Base-by-base conservation (phyloP, 1,139 yeast genomes). In the Magnusiomyces fungicola region DNA sequence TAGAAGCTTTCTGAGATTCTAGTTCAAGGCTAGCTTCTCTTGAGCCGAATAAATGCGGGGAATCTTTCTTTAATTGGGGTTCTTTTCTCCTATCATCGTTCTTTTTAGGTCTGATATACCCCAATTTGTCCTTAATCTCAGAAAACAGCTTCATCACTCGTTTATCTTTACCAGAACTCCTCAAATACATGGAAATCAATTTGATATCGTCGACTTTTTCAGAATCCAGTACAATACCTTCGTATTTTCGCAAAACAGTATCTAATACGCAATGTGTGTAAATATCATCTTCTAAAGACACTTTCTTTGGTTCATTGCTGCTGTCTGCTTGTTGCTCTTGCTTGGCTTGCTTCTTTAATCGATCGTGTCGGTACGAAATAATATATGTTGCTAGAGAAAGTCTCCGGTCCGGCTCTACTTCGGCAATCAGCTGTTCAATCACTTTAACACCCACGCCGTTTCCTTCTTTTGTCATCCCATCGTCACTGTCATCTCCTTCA, bases 131-230 rank as follows among this genome's bases (percentile, higher is more conserved):
- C 18, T 43, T 43, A n/a, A 43, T 34, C 7, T 24, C 32, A 3
- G 16, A 12, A 23, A 43, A 36, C 10, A 43, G 32, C 32, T 33
- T 16, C 6, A n/a, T n/a, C 7, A 43, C 27, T 7, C 16, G 10
- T 14, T 14, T 23, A n/a, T 24, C 39, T n/a, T 21, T 22, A 24
- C 22, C 29, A 5, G 25, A 24, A 18, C 33, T 9, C n/a, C 16
- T 39, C 7, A 43, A 16, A 23, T 43, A 43, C 32, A 36, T 19
- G 5, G 23, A 19, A 30, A 43, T n/a, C 4, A 43, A 16, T n/a
- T 34, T 43, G 46, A 43, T 43, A 18, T 43, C 29, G 7, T 43
- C 46, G 7, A 43, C 33, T 5, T 16, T 34, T 14, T 43, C 46
- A 22, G 38, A 25, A 34, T 43, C 30, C 22, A 43, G 18, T 7